Base-by-base conservation (phyloP, 2,329 filamentous ascomycete genomes). In the Microascus cirrosus region DNA sequence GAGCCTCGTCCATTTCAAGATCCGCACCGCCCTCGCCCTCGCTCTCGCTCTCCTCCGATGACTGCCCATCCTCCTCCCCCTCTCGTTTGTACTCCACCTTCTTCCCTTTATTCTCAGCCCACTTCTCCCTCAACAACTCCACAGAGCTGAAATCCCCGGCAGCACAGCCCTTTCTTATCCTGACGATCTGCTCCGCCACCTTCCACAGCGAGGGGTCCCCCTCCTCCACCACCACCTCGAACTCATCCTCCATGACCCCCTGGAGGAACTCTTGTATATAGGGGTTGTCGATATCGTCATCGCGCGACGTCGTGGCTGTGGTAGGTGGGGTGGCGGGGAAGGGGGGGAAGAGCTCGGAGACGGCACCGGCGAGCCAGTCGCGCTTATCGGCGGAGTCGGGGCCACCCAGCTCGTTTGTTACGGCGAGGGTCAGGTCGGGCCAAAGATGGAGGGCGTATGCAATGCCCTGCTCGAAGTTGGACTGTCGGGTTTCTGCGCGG, bases 321-420 rank as follows among this genome's bases (percentile, higher is more conserved):
- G 68, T 62, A 57, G 64, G 62, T 60, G 74, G 71, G n/a, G 45
- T 11, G 45, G 45, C n/a, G 59, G 74, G 73, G 63, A 96, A 83
- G 63, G 91, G 81, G 24, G 77, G 76, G 64, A 96, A 87, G 61
- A 96, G 83, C 28, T 96, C 90, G 60, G 86, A 87, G 57, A 97
- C 79, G 51, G 88, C 89, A 62, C 91, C 92, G 56, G 89, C 93
- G 66, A 99, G 89, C 93, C 92, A 97, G 78, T 96, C 93, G 66
- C 93, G 88, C 77, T 97, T 97, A 72, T 95, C 90, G 60, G 79
- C 71, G 24, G 85, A 87, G 67, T 90, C 85, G 48, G 89, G 84
- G 2, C 93, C 94, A 65, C 93, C 94, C 87, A 92, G 96, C 73
- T 84, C 79, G 70, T 90, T 90, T 69, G 89, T 82, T 52, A 96